Evolutionary conservation across 2,329 filamentous ascomycete genomes (phyloP).

Genomic region (Botrytis cinerea): DNA sequence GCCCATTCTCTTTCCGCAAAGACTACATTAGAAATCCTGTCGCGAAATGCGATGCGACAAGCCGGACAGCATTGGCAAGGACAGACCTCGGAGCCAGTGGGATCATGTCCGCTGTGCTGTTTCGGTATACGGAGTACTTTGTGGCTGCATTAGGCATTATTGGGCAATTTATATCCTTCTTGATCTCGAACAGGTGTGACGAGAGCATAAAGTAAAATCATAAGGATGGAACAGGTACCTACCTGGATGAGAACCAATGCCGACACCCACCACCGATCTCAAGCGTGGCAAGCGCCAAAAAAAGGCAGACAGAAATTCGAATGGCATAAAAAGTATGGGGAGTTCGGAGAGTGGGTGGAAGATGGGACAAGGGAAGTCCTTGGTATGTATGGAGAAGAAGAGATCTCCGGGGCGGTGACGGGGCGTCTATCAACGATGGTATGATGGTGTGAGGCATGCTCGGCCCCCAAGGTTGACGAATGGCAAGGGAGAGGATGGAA

Average conservation of each 20-base stretch:
- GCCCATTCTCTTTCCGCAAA: constrained; percentile 16
- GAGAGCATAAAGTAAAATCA: constrained; percentile 6
- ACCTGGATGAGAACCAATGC: neutral
- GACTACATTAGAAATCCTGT: constrained; percentile 10
- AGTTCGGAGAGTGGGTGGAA: constrained; percentile 6
- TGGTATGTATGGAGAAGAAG: constrained; percentile 16
- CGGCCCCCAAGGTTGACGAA: neutral
- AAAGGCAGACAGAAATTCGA: neutral
- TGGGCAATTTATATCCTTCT: constrained; percentile 20
- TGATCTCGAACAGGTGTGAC: constrained; percentile 19
- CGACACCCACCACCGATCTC: neutral
- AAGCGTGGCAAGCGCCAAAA: constrained; percentile 20
- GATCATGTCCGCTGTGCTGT: constrained; percentile 12
- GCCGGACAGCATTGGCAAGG: constrained; percentile 10
- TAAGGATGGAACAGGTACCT: neutral
- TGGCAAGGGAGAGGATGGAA: neutral
- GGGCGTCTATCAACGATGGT: constrained; percentile 8
- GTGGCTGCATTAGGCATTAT: constrained; percentile 25
- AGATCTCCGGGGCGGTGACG: constrained; percentile 20
- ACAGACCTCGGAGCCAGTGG: constrained; percentile 21
- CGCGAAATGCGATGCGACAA: neutral
- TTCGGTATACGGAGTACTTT: neutral
- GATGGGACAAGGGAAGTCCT: constrained; percentile 16
- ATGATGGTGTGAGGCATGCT: neutral
- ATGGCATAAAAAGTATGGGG: constrained; percentile 12